Percentiles rank a stretch among this genome's conserved stretches.
These are phyloP conservation scores for Lactarius sp. DNA, from an alignment of 768 basidiomycete species.

Conservation along the genomic window DNA sequence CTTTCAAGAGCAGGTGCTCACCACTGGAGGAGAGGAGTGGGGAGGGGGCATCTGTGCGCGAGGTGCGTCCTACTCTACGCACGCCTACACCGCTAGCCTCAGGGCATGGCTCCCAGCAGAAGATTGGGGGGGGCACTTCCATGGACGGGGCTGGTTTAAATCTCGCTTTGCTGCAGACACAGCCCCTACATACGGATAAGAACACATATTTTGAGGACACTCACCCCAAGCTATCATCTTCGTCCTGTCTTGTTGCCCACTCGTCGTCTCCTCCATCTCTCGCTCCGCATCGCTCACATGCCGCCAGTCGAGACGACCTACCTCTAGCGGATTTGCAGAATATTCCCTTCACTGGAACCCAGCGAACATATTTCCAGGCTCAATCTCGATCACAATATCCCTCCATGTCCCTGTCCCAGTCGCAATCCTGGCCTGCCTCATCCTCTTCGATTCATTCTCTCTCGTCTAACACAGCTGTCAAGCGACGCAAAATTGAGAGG, in stretches of 20 bases:
- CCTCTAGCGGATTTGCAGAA: neutral
- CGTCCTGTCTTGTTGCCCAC: neutral
- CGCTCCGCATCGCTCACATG: neutral
- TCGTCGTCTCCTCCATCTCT: neutral
- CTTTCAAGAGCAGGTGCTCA: neutral
- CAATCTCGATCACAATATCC: neutral
- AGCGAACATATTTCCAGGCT: neutral
- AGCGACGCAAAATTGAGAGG: constrained; percentile 11
- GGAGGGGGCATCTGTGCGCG: neutral
- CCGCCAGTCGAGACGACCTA: neutral
- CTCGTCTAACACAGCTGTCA: neutral
- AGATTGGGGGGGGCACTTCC: neutral
- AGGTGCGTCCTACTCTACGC: neutral
- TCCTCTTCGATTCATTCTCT: neutral
- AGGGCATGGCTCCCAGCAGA: neutral
- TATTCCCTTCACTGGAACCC: neutral
- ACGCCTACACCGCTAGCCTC: neutral
- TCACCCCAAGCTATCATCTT: neutral
- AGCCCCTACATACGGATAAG: no score
- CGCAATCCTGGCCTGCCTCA: neutral
- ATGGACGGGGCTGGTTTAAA: neutral
- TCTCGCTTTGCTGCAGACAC: neutral
- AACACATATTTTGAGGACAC: neutral
- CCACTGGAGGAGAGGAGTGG: neutral
- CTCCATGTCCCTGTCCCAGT: neutral